Percentiles rank a stretch among this genome's conserved stretches.
Conservation (phyloP, 805 yeast genomes). For the Torulaspora quercuum region DNA sequence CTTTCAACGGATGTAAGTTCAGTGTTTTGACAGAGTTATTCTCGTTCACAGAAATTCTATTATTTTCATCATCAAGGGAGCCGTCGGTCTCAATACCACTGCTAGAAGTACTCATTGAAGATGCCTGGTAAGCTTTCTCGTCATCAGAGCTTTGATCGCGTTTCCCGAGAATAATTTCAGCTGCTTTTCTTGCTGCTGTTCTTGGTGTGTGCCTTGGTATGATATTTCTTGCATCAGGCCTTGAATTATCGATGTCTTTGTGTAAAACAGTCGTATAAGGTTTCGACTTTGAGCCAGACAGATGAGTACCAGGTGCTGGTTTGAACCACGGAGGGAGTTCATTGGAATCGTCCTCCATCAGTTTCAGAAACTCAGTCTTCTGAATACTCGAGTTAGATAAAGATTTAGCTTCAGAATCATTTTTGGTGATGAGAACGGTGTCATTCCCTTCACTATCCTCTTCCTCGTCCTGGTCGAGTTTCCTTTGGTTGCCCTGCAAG, state of each 20-base stretch:
- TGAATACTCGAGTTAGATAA: slow-evolving; percentile 26
- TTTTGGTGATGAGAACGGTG: slow-evolving; percentile 18
- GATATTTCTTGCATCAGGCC: slow-evolving; percentile 32
- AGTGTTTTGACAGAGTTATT: slow-evolving; percentile 18
- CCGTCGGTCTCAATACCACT: slow-evolving; percentile 23
- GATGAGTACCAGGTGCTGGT: slow-evolving; percentile 9
- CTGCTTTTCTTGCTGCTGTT: slow-evolving; percentile 33
- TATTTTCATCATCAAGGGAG: slow-evolving; percentile 14
- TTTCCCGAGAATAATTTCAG: slow-evolving; percentile 25
- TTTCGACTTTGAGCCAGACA: slow-evolving; percentile 17
- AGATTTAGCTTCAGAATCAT: slow-evolving; percentile 9
- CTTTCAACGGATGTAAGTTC: slow-evolving; percentile 26
- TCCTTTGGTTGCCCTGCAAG: no score
- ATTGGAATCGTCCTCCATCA: slow-evolving; percentile 27
- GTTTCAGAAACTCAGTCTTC: slow-evolving; percentile 29
- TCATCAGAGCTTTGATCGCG: slow-evolving; percentile 8
- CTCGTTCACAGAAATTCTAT: slow-evolving; percentile 18
- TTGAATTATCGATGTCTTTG: slow-evolving; percentile 33
- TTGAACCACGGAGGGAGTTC: slow-evolving; percentile 24
- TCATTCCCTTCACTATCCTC: slow-evolving; percentile 18
- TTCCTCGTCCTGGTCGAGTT: slow-evolving; percentile 12
- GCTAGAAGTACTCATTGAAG: slow-evolving; percentile 15
- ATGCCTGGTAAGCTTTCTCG: slow-evolving; percentile 6
- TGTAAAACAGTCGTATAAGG: slow-evolving; percentile 32
- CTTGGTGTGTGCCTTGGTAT: slow-evolving; percentile 30